phyloP scores from a whole-genome alignment of 2,329 filamentous ascomycete genomes.

The Fusarium ramigenum region DNA sequence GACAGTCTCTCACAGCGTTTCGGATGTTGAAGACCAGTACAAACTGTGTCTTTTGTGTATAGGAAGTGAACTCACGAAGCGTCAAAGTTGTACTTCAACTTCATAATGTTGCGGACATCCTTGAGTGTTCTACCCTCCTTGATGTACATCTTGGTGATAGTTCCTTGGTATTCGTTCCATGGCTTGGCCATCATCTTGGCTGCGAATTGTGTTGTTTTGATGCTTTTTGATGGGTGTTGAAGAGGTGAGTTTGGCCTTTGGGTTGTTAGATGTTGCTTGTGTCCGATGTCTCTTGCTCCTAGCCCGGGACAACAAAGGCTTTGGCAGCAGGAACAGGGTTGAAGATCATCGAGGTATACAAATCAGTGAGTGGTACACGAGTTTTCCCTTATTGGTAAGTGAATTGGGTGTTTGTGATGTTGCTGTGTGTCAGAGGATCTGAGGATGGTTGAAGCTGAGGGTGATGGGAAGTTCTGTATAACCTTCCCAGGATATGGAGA shows the following conservation, averaged over 20 bases:
- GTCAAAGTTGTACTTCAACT: slow-evolving; percentile 50
- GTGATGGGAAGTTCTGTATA: slow-evolving; percentile 30
- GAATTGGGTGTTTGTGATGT: neutral
- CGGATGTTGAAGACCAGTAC: neutral
- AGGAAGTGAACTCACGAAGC: slow-evolving; percentile 50
- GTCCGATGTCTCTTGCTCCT: slow-evolving; percentile 3
- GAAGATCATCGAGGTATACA: slow-evolving; percentile 24
- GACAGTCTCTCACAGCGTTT: neutral
- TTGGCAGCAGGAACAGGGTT: slow-evolving; percentile 18
- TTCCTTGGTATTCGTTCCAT: slow-evolving; percentile 51
- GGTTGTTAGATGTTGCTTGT: neutral
- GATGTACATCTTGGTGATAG: slow-evolving; percentile 54
- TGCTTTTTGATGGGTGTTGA: neutral
- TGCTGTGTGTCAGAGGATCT: neutral
- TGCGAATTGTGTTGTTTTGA: neutral
- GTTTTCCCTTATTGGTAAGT: neutral
- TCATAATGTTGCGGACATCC: slow-evolving; percentile 54
- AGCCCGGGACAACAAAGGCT: slow-evolving; percentile 36
- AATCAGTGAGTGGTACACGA: neutral
- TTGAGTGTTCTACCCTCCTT: slow-evolving; percentile 51
- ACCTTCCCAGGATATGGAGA: slow-evolving; percentile 10
- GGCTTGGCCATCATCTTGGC: slow-evolving; percentile 54
- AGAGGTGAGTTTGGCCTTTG: neutral
- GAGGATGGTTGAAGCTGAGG: neutral
- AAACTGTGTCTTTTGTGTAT: neutral